Base-by-base conservation (phyloP, 23 red algal genomes). In the Gracilaria domingensis region DNA sequence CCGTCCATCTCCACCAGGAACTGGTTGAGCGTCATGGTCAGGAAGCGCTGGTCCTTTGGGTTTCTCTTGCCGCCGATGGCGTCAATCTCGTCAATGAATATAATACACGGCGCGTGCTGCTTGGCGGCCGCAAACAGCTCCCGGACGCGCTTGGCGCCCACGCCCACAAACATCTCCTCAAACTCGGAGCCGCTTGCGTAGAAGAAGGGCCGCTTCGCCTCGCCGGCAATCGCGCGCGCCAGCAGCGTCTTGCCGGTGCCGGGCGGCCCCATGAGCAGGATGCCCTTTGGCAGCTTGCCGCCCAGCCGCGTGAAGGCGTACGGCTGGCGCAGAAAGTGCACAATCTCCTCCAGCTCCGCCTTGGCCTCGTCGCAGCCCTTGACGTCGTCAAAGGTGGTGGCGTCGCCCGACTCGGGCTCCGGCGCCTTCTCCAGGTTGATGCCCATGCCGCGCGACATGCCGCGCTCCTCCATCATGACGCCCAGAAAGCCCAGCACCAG, bases 111-210 rank as follows among this genome's bases (percentile, higher is more conserved):
- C 26, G 97, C 85, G 67, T 82, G 66, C 45, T 95, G 93, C 79
- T 99, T 99, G 25, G 97, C 97, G 1, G 92, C 94, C 23, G 87
- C 82, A 86, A 99, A 99, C 71, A 99, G 85, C 59, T 99, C 97
- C 21, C 97, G 88, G 16, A 99, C 94, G 29, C 97, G 86, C 32
- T 95, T 93, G 1, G 97, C 97, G 12, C 97, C 97, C 0, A 99
- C 97, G 26, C 97, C 97, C 0, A 99, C 97, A 92, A 96, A 99
- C 97, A 99, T 99, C 75, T 99, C 97, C 67, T 99, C 97, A 87
- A 99, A 99, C 53, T 96, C 97, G 18, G 93, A 95, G n/a, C 97
- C 97, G 39, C 77, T 87, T 67, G 97, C 97, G 83, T 96, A 99
- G 87, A 99, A 99, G 81, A 99, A 99, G 0, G 97, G 97, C 29